Base-by-base conservation (phyloP, 1,284 basidiomycete genomes). In the Cutaneotrichosporon cyanovorans region DNA sequence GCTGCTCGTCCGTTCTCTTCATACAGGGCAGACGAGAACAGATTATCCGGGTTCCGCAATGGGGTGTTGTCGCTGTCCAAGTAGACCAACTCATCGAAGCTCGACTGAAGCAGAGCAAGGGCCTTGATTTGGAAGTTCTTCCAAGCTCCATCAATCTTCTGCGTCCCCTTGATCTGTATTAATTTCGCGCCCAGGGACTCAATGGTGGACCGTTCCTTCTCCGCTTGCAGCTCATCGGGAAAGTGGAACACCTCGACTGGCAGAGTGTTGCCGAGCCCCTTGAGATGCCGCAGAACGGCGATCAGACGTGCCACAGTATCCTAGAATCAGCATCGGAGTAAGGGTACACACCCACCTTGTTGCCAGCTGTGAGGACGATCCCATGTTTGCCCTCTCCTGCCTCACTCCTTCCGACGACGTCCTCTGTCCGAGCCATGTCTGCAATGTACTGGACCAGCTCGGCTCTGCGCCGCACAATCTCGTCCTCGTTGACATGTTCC, bases 161-260 rank as follows among this genome's bases (percentile, higher is more conserved):
- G 37, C 9, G 66, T 54, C 21, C 43, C 43, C 11, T n/a, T 30
- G n/a, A 33, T 37, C 5, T 14, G 15, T 5, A 60, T 37, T 33
- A 70, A 42, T n/a, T 45, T 61, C 19, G 59, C 73, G 3, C 69
- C 73, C 2, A 75, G 59, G 14, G 55, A 39, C 30, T 62, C 58
- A 22, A 75, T 59, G 42, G 66, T 62, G 8, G 48, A 28, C 18
- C 66, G 45, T 32, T 72, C 56, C 7, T 42, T 39, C 21, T 49
- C 25, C 37, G 63, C 59, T 8, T 48, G 56, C 21, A 74, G 63
- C 53, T 75, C 74, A 37, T 63, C 70, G 8, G 67, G 60, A 53
- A 72, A 76, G 28, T 72, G 69, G 55, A 74, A 74, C 16, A 75
- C 63, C 54, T 75, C 69, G 21, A 75, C 63, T 1, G 73, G 73